Percentiles rank a stretch among this genome's conserved stretches.
These are phyloP conservation scores for Cercospora sesami DNA, from an alignment of 2,329 filamentous ascomycete genomes.

Conservation along the genomic window DNA sequence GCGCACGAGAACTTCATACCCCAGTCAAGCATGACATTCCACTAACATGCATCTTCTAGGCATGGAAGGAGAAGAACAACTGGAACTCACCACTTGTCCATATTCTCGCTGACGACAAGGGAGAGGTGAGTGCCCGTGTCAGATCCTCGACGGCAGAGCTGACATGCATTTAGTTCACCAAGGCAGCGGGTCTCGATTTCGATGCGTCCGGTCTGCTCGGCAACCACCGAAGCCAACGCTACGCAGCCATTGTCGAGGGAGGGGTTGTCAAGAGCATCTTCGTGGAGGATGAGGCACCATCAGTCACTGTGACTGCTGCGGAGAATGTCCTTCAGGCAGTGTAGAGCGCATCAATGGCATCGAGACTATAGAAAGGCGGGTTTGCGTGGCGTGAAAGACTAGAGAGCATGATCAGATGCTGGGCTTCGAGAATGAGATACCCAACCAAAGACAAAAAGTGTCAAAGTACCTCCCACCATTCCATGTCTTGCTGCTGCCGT, in stretches of 20 bases:
- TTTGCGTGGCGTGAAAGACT: not conserved
- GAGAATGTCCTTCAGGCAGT: constrained; percentile 28
- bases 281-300: constrained; percentile 32
- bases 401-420: not conserved
- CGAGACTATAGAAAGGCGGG: not conserved
- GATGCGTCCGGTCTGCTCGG: constrained; percentile 32
- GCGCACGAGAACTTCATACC: not conserved
- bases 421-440: not conserved
- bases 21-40: not conserved
- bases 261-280: constrained; percentile 30
- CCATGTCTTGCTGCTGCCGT: not conserved
- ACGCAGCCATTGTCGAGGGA: constrained; percentile 31
- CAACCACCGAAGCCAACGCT: constrained; percentile 30
- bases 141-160: not conserved
- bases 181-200: constrained; percentile 30
- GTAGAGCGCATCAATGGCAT: not conserved
- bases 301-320: constrained; percentile 30
- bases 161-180: constrained; percentile 26
- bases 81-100: constrained; percentile 29
- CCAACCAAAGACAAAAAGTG: not conserved
- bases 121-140: constrained; percentile 15
- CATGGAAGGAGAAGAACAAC: constrained; percentile 34
- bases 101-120: constrained; percentile 33
- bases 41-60: constrained; percentile 11
- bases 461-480: not conserved